These are phyloP conservation scores for Cymbopogon citratus DNA, from an alignment of 176 grass and related monocot species.

Conservation along the genomic window DNA sequence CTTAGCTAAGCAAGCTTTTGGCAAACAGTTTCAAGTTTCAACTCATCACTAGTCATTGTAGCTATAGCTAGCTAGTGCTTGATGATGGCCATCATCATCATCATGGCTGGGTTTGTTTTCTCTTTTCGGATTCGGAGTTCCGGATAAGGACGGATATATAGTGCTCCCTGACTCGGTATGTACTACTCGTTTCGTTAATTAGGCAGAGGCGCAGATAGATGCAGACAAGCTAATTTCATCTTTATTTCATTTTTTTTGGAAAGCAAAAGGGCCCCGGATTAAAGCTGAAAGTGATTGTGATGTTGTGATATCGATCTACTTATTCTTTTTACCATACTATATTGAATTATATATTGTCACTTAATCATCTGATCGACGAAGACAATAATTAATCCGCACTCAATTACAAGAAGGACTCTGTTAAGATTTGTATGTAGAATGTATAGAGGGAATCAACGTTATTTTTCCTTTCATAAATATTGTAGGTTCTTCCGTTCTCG, in stretches of 20 bases:
- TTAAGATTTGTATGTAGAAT: too few relatives aligned
- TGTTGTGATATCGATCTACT: too few relatives aligned
- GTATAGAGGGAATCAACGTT: too few relatives aligned
- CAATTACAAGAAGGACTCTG: too few relatives aligned
- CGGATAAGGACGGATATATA: conserved; percentile 28
- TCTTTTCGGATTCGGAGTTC: conserved; percentile 18
- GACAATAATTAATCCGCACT: neutral
- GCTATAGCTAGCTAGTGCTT: neutral
- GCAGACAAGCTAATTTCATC: neutral
- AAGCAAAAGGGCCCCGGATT: neutral
- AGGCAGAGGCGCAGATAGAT: neutral
- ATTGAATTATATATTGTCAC: neutral
- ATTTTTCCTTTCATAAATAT: too few relatives aligned
- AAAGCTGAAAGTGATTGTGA: neutral
- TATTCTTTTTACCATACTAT: too few relatives aligned
- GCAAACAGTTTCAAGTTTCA: neutral
- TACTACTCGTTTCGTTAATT: too few relatives aligned
- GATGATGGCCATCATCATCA: neutral
- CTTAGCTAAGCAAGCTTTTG: conserved; percentile 22
- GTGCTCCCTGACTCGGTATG: conserved; percentile 33
- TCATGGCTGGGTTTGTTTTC: neutral
- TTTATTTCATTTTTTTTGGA: neutral
- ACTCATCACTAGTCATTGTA: neutral
- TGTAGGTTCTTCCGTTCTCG: neutral
- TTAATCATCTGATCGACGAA: neutral